These are phyloP conservation scores for Colletotrichum sp. DNA, from an alignment of 2,329 filamentous ascomycete species.

Conservation along the genomic window DNA sequence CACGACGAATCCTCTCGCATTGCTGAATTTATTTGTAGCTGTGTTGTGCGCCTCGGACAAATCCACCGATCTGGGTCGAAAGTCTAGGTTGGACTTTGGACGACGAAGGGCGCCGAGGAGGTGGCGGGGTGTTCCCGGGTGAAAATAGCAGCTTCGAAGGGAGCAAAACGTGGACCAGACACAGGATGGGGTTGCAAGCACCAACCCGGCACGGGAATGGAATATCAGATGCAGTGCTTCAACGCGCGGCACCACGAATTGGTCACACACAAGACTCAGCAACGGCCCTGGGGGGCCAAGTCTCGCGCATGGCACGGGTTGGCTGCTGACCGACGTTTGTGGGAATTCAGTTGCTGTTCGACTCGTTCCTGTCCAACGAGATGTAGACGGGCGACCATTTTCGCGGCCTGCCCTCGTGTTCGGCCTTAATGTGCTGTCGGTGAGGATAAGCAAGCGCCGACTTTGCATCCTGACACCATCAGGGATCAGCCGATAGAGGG, in stretches of 20 bases:
- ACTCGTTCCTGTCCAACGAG: neutral
- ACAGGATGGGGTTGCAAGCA: neutral
- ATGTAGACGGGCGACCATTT: neutral
- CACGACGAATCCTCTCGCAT: neutral
- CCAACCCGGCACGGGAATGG: neutral
- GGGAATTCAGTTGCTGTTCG: neutral
- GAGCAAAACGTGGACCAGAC: neutral
- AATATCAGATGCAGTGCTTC: slow-evolving; percentile 6
- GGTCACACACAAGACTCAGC: neutral
- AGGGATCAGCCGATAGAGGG: neutral
- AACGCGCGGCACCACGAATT: neutral
- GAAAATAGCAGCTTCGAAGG: neutral
- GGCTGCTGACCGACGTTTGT: neutral
- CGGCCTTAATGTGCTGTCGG: neutral
- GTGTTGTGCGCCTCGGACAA: neutral
- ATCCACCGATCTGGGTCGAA: neutral
- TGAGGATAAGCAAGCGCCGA: neutral
- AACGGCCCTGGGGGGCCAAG: neutral
- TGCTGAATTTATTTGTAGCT: neutral
- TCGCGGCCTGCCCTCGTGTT: slow-evolving; percentile 5
- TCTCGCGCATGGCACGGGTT: neutral
- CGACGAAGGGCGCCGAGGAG: neutral
- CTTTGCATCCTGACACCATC: neutral
- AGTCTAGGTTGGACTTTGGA: neutral
- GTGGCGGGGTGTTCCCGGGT: neutral